phyloP scores from a whole-genome alignment of 2,329 filamentous ascomycete species.

The Pleoardoris graminearum region DNA sequence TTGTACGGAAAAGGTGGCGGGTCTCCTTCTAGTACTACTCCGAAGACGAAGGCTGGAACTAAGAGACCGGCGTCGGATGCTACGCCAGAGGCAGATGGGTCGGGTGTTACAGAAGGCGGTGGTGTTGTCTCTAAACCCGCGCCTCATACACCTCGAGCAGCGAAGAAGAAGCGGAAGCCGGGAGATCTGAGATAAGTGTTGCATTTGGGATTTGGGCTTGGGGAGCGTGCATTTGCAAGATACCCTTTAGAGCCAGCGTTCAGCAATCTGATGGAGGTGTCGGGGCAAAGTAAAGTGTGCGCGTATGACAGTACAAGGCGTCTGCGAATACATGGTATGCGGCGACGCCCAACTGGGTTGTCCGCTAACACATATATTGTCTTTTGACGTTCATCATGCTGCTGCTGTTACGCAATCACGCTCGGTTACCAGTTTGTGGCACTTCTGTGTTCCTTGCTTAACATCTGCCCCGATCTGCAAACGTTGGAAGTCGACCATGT shows the following conservation, averaged over 20 bases:
- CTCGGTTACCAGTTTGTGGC: neutral
- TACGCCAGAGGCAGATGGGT: neutral
- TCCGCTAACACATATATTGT: neutral
- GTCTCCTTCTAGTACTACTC: neutral
- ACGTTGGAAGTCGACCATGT: too few species aligned
- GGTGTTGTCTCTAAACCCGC: neutral
- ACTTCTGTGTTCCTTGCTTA: neutral
- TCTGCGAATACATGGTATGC: neutral
- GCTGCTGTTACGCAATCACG: neutral
- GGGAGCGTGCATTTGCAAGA: slow-evolving; percentile 5
- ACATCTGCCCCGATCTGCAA: neutral
- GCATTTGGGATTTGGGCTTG: neutral
- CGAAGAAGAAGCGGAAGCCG: neutral
- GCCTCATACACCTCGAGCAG: neutral
- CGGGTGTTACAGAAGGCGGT: neutral
- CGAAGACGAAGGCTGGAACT: neutral
- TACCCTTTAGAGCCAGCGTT: slow-evolving; percentile 2
- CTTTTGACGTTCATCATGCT: neutral
- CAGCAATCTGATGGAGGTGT: neutral
- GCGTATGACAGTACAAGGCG: neutral
- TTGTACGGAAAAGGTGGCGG: neutral
- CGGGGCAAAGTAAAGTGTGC: neutral
- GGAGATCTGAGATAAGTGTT: neutral
- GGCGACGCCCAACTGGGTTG: neutral
- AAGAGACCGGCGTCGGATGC: neutral